These are phyloP conservation scores for Schizopora paradoxa DNA, from an alignment of 1,284 basidiomycete genomes.

Conservation along the genomic window DNA sequence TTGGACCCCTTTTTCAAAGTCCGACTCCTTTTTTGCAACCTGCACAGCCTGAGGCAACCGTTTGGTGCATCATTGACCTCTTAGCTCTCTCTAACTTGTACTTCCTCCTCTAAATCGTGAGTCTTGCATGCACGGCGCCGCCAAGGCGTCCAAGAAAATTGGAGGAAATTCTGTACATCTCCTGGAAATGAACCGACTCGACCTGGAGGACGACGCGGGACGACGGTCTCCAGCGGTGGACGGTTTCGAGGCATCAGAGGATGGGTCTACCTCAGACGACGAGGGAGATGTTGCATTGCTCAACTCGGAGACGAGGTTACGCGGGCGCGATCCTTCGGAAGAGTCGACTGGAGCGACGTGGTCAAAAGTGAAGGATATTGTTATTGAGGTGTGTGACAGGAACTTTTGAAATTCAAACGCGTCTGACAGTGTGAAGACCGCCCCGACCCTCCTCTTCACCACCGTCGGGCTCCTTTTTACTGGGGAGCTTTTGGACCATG, in stretches of 20 bases:
- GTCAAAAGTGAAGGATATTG: conserved; percentile 52
- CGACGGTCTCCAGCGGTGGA: conserved; percentile 1
- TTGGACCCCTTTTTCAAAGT: neutral
- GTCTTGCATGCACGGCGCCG: too few relatives aligned
- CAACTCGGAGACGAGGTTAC: conserved; percentile 8
- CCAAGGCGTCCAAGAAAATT: neutral
- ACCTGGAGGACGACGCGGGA: conserved; percentile 3
- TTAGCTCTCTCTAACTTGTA: neutral
- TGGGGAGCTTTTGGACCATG: conserved; percentile 81
- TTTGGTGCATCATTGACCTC: conserved; percentile 2
- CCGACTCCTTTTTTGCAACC: neutral
- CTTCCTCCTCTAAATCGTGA: too few relatives aligned
- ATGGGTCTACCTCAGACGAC: conserved; percentile 10
- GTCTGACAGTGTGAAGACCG: conserved; percentile 44
- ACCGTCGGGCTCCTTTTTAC: conserved; percentile 78
- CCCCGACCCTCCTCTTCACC: conserved; percentile 67
- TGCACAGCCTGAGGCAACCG: neutral
- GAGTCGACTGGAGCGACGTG: conserved; percentile 29
- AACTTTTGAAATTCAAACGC: conserved; percentile 9
- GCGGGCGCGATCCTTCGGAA: conserved; percentile 12
- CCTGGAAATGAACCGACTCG: conserved; percentile 2
- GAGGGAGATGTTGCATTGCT: conserved; percentile 15
- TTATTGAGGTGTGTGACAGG: conserved; percentile 50
- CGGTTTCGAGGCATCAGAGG: conserved; percentile 13
- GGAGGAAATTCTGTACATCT: too few relatives aligned